Conservation (phyloP, 352 stramenopile species). For the Globisporangium cystogenes region DNA sequence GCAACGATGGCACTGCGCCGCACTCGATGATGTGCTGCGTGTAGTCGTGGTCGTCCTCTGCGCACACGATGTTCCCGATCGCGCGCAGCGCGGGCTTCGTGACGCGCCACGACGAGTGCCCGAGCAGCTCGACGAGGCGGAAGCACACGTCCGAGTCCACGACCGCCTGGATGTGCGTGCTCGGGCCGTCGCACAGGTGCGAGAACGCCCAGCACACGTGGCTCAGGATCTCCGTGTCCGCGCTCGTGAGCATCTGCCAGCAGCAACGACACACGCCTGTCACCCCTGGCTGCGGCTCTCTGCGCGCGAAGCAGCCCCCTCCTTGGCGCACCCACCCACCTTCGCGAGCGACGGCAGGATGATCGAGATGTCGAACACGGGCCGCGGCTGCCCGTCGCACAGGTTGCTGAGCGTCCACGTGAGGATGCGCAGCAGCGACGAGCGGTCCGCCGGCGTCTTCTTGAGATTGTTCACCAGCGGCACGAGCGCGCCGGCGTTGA, state of each 20-base stretch:
- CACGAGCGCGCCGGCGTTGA: slow-evolving; percentile 77
- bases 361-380: slow-evolving; percentile 86
- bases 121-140: slow-evolving; percentile 92
- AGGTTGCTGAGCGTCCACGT: slow-evolving; percentile 93
- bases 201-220: slow-evolving; percentile 96
- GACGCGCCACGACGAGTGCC: slow-evolving; percentile 92
- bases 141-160: slow-evolving; percentile 88
- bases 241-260: slow-evolving; percentile 86
- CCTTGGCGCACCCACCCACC: slow-evolving; percentile 13
- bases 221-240: slow-evolving; percentile 94
- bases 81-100: slow-evolving; percentile 96
- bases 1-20: slow-evolving; percentile 91
- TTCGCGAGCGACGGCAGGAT: slow-evolving; percentile 84
- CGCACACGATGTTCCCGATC: slow-evolving; percentile 99
- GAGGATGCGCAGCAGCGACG: slow-evolving; percentile 88
- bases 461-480: slow-evolving; percentile 89
- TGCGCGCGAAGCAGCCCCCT: no score
- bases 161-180: slow-evolving; percentile 94
- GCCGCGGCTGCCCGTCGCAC: slow-evolving; percentile 87
- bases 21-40: slow-evolving; percentile 96
- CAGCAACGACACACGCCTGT: not conserved
- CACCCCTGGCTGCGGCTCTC: no score
- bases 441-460: slow-evolving; percentile 73
- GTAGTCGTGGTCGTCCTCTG: slow-evolving; percentile 92
- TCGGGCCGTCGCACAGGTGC: slow-evolving; percentile 96